A percentile compares a stretch with the other conserved stretches of the same genome.
Conservation (phyloP, 2,329 filamentous ascomycete genomes). For the Tolypocladium album region DNA sequence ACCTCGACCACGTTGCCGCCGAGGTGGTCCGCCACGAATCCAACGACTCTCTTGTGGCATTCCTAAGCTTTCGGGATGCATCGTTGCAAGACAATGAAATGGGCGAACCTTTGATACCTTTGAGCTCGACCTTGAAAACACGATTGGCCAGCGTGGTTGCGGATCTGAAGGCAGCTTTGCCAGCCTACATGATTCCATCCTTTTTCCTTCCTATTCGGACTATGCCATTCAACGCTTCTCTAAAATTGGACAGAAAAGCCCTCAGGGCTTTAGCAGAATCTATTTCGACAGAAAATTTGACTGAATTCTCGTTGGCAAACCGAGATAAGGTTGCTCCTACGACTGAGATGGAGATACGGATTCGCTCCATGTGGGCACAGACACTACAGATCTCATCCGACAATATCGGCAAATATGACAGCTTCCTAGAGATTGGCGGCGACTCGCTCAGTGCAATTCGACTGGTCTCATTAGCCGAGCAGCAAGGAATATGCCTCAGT, state of each 20-base stretch:
- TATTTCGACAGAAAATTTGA: background rate
- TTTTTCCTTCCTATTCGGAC: constrained; percentile 2
- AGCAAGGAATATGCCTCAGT: constrained; percentile 1
- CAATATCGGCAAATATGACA: constrained; percentile 17
- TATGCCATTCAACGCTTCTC: constrained; percentile 7
- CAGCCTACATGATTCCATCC: constrained; percentile 6
- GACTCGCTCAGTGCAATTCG: constrained; percentile 15
- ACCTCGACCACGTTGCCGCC: constrained; percentile 2
- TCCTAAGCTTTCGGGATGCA: constrained; percentile 2
- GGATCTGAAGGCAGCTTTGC: background rate
- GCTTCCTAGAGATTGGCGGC: constrained; percentile 16
- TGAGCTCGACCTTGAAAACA: background rate
- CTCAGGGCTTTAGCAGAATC: background rate
- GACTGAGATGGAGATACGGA: constrained; percentile 1
- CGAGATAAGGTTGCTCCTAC: constrained; percentile 2
- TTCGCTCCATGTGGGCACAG: constrained; percentile 4
- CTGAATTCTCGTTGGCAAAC: background rate
- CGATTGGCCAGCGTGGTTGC: background rate
- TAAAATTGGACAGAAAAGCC: constrained; percentile 4
- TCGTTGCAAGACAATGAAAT: background rate
- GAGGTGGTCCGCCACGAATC: constrained; percentile 2
- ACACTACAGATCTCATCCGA: constrained; percentile 1
- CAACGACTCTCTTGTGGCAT: constrained; percentile 2
- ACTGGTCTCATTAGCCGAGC: constrained; percentile 3
- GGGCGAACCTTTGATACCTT: background rate